phyloP scores from a whole-genome alignment of 768 basidiomycete genomes.

The Polyporus arcularius region DNA sequence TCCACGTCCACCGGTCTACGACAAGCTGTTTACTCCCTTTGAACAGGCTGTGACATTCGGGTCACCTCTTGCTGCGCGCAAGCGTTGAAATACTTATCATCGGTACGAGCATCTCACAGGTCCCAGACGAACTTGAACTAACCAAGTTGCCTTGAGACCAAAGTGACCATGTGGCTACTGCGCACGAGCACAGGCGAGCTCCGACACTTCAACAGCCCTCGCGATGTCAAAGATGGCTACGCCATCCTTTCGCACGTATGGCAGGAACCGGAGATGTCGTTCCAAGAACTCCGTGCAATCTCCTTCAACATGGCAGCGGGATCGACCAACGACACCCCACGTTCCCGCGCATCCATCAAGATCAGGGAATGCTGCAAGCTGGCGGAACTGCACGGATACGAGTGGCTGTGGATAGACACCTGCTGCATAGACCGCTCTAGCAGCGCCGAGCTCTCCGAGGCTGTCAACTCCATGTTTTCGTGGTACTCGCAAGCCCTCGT shows the following conservation, averaged over 20 bases:
- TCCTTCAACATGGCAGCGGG: not conserved
- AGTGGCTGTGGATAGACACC: conserved; percentile 19
- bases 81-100: not conserved
- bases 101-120: not conserved
- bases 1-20: too few species aligned
- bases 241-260: conserved; percentile 19
- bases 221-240: conserved; percentile 17
- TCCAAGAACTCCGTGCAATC: conserved; percentile 11
- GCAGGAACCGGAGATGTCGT: conserved; percentile 13
- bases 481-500: conserved; percentile 11
- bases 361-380: conserved; percentile 13
- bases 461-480: conserved; percentile 12
- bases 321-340: not conserved
- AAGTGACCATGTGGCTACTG: conserved; percentile 4
- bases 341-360: conserved; percentile 3
- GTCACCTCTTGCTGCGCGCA: not conserved
- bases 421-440: conserved; percentile 16
- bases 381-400: conserved; percentile 14
- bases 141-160: not conserved
- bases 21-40: too few species aligned
- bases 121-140: not conserved
- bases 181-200: conserved; percentile 9
- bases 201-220: conserved; percentile 9
- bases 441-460: conserved; percentile 15
- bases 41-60: too few species aligned